These are phyloP conservation scores for Saposhnikovia divaricata DNA, from an alignment of 129 eudicot species.

Conservation along the genomic window DNA sequence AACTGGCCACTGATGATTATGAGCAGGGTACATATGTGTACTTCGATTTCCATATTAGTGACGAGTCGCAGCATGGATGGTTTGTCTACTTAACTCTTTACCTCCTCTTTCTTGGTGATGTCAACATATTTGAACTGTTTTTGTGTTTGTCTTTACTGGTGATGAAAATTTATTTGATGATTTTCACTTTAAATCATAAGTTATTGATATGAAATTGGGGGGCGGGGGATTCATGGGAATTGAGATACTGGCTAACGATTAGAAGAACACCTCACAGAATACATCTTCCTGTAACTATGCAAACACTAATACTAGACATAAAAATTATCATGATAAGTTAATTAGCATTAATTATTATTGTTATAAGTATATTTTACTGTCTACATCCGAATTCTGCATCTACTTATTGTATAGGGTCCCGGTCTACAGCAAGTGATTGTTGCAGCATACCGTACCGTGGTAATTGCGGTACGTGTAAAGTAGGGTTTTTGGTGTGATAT, in stretches of 20 bases:
- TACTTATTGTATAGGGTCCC: too few species aligned
- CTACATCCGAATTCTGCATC: too few species aligned
- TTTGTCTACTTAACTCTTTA: conserved; percentile 22
- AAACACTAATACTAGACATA: too few species aligned
- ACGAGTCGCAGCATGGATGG: conserved; percentile 93
- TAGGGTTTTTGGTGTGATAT: too few species aligned
- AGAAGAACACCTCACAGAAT: too few species aligned
- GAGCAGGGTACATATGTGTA: conserved; percentile 97
- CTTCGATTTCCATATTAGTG: conserved; percentile 79
- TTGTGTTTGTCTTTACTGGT: not conserved
- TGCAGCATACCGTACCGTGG: too few species aligned
- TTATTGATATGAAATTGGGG: not conserved
- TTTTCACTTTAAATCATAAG: not conserved
- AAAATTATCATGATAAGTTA: too few species aligned
- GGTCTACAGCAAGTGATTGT: too few species aligned
- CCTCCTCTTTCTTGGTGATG: not conserved
- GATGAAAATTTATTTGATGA: not conserved
- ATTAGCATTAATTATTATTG: too few species aligned
- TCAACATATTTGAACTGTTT: not conserved
- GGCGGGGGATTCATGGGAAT: not conserved
- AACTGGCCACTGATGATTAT: conserved; percentile 88
- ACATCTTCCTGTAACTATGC: too few species aligned
- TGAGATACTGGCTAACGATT: not conserved
- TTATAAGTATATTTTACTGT: too few species aligned
- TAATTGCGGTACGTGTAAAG: too few species aligned